phyloP scores from a whole-genome alignment of 2,329 filamentous ascomycete genomes.

The Rhinocladiella similis region DNA sequence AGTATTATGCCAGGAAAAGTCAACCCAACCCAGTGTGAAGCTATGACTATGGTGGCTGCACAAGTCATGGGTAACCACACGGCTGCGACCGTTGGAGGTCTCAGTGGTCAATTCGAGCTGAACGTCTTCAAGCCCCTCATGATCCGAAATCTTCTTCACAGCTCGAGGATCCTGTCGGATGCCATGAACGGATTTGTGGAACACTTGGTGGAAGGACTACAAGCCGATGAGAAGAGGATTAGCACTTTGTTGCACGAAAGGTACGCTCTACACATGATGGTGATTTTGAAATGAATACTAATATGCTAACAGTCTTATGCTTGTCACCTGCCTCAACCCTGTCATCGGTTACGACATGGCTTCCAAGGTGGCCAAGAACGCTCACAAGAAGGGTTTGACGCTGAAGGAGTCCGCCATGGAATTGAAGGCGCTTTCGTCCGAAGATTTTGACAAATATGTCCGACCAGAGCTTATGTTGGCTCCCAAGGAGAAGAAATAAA shows the following conservation, averaged over 20 bases:
- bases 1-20: slow-evolving; percentile 99
- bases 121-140: slow-evolving; percentile 99
- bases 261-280: slow-evolving; percentile 52
- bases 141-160: slow-evolving; percentile 94
- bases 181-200: slow-evolving; percentile 94
- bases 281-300: slow-evolving; percentile 4
- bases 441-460: slow-evolving; percentile 88
- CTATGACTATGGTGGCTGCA: slow-evolving; percentile 93
- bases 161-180: slow-evolving; percentile 80
- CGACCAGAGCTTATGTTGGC: slow-evolving; percentile 93
- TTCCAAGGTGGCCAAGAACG: slow-evolving; percentile 95
- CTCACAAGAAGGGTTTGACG: slow-evolving; percentile 95
- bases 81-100: slow-evolving; percentile 87
- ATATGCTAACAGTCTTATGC: slow-evolving; percentile 72
- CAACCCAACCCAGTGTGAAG: slow-evolving; percentile 98
- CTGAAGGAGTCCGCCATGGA: slow-evolving; percentile 94
- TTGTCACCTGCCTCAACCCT: slow-evolving; percentile 95
- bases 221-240: slow-evolving; percentile 94
- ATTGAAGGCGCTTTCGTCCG: slow-evolving; percentile 81
- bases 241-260: slow-evolving; percentile 87
- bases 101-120: slow-evolving; percentile 97
- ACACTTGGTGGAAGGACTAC: slow-evolving; percentile 82
- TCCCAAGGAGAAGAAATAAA: slow-evolving; percentile 67
- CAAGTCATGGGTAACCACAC: slow-evolving; percentile 98
- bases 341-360: slow-evolving; percentile 98